Evolutionary conservation across 805 yeast species (phyloP).

Genomic region (Wickerhamomyces ciferrii): DNA sequence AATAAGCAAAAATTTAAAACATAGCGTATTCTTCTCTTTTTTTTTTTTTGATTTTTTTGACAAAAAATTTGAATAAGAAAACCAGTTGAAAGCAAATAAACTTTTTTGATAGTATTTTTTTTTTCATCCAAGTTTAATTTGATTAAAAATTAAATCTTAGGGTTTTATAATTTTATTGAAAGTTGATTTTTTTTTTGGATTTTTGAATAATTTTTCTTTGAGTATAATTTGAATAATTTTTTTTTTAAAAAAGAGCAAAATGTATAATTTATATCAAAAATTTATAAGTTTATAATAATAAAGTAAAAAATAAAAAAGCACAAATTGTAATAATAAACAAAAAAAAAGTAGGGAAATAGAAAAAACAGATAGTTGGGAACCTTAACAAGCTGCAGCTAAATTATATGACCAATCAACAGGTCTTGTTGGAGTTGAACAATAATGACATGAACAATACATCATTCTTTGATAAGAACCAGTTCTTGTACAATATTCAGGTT

Average conservation of each 20-base stretch:
- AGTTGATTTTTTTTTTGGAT: not conserved
- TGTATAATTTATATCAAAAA: not conserved
- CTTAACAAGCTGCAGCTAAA: slow-evolving; percentile 11
- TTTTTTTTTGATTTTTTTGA: no score
- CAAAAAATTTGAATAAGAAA: no score
- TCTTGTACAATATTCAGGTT: slow-evolving; percentile 18
- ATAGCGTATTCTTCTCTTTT: no score
- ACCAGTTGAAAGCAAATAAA: no score
- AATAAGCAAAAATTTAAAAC: no score
- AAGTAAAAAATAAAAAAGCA: not conserved
- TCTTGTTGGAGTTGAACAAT: slow-evolving; percentile 14
- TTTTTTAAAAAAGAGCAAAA: not conserved
- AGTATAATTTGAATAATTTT: not conserved
- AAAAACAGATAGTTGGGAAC: slow-evolving; percentile 1
- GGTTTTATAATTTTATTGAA: slow-evolving; percentile 4
- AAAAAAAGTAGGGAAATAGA: not conserved
- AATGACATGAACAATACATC: slow-evolving; percentile 19
- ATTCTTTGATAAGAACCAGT: slow-evolving; percentile 18
- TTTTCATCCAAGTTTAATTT: no score
- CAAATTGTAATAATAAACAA: not conserved
- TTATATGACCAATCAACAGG: slow-evolving; percentile 19
- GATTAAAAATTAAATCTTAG: no score
- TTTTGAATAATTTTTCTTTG: not conserved
- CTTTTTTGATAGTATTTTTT: no score
- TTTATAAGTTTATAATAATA: not conserved